phyloP scores from a whole-genome alignment of 2,329 filamentous ascomycete species.

The Hypocrella siamensis region DNA sequence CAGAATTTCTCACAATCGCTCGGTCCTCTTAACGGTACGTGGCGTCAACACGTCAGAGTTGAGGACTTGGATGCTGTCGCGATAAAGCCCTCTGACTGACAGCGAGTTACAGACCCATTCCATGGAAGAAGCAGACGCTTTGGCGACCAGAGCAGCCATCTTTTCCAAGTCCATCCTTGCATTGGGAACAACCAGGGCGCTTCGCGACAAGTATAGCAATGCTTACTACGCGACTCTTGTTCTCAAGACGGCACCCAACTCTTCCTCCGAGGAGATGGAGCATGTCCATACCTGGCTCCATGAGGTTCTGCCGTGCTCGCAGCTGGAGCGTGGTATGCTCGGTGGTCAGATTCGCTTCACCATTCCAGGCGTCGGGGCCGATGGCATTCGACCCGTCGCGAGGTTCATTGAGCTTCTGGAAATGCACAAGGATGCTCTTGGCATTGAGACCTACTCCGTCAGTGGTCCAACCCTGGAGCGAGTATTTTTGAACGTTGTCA shows the following conservation, averaged over 20 bases:
- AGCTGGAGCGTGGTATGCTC: constrained; percentile 40
- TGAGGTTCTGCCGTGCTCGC: constrained; percentile 32
- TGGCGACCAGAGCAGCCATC: constrained; percentile 49
- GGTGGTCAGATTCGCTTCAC: constrained; percentile 41
- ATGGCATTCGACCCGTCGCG: constrained; percentile 9
- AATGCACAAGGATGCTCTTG: constrained; percentile 35
- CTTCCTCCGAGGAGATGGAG: constrained; percentile 37
- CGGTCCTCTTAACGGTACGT: constrained; percentile 51
- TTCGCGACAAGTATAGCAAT: constrained; percentile 44
- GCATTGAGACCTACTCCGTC: constrained; percentile 50
- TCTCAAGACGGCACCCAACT: constrained; percentile 40
- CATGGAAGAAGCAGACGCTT: constrained; percentile 81
- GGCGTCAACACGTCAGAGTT: background rate
- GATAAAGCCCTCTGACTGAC: background rate
- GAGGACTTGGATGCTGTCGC: no score
- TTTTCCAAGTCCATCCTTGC: constrained; percentile 32
- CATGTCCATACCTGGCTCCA: constrained; percentile 38
- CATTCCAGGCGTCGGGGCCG: constrained; percentile 5
- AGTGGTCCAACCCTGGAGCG: constrained; percentile 52
- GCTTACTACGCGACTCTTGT: constrained; percentile 48
- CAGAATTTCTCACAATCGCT: constrained; percentile 54
- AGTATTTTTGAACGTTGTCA: constrained; percentile 53
- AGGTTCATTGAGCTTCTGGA: constrained; percentile 33
- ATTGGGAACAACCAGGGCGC: constrained; percentile 40
- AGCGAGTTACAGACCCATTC: constrained; percentile 47